A percentile compares a stretch with the other conserved stretches of the same genome.
Evolutionary conservation across 441 rosid species (phyloP).

Genomic region (Erysimum cheiri): DNA sequence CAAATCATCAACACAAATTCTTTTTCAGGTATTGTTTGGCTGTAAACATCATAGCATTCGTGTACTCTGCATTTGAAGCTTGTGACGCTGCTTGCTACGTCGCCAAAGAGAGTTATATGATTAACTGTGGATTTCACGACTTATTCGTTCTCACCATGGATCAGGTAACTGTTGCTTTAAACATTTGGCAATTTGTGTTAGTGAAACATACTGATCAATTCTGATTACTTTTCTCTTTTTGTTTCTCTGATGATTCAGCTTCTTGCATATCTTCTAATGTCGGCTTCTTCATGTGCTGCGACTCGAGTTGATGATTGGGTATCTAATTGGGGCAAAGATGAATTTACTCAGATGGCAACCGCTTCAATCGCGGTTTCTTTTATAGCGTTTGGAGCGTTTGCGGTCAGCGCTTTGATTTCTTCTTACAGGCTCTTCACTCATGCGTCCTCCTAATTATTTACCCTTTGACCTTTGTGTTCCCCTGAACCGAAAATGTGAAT

Average conservation of each 20-base stretch:
- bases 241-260: conserved; percentile 43
- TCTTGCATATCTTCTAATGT: conserved; percentile 85
- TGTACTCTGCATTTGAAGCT: conserved; percentile 78
- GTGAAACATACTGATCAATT: conserved; percentile 1
- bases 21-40: conserved; percentile 79
- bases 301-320: conserved; percentile 93
- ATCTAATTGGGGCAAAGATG: conserved; percentile 96
- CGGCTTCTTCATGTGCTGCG: conserved; percentile 91
- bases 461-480: neutral
- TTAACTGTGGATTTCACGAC: conserved; percentile 54
- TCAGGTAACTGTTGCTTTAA: conserved; percentile 59
- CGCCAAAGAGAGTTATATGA: conserved; percentile 56
- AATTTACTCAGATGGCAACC: conserved; percentile 89
- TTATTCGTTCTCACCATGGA: conserved; percentile 83
- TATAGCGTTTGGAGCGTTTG: conserved; percentile 77
- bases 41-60: conserved; percentile 80
- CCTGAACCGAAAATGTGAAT: neutral
- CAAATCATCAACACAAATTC: neutral
- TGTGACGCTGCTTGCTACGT: conserved; percentile 63
- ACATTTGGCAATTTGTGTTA: neutral
- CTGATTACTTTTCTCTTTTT: neutral
- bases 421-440: conserved; percentile 64
- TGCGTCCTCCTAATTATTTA: conserved; percentile 40
- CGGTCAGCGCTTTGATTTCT: conserved; percentile 78
- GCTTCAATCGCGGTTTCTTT: conserved; percentile 85